A percentile compares a stretch with the other conserved stretches of the same genome.
phyloP scores from a whole-genome alignment of 2,329 filamentous ascomycete genomes.

The Penicillium sp. region DNA sequence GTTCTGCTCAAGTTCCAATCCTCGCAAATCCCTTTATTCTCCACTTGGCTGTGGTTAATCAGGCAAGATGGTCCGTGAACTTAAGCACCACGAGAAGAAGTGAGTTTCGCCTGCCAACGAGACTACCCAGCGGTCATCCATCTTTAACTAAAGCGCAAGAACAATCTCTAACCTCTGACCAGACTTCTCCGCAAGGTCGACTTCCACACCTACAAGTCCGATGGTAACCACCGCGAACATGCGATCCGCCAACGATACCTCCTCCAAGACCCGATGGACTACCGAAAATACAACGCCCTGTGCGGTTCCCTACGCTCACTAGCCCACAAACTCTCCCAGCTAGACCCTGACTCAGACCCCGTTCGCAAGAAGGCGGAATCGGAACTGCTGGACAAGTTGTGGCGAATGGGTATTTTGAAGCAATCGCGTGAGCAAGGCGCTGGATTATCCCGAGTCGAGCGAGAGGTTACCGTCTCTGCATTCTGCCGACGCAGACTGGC shows the following conservation, averaged over 20 bases:
- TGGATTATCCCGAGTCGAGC: constrained; percentile 67
- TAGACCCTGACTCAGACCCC: constrained; percentile 71
- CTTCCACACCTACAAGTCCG: constrained; percentile 88
- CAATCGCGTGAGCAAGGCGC: constrained; percentile 71
- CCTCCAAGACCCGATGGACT: constrained; percentile 85
- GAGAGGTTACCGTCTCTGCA: constrained; percentile 80
- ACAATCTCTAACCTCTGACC: constrained; percentile 6
- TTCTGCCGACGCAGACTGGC: constrained; percentile 79
- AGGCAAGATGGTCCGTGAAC: constrained; percentile 76
- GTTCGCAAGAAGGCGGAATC: constrained; percentile 79
- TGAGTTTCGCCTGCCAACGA: constrained; percentile 19
- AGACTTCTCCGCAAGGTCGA: constrained; percentile 81
- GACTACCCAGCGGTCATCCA: not conserved
- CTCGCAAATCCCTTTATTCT: not conserved
- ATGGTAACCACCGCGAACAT: constrained; percentile 79
- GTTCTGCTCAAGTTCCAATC: constrained; percentile 1
- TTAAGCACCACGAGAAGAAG: constrained; percentile 96
- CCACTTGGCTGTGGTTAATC: not conserved
- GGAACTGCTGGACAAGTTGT: constrained; percentile 82
- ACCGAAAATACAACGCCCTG: constrained; percentile 62
- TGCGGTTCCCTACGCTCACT: constrained; percentile 83
- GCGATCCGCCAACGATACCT: constrained; percentile 77
- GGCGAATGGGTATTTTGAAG: constrained; percentile 82
- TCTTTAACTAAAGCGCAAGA: not conserved
- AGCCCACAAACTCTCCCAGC: constrained; percentile 77